Base-by-base conservation (phyloP, 495 filamentous ascomycete species). In the Penicillium goetzii region DNA sequence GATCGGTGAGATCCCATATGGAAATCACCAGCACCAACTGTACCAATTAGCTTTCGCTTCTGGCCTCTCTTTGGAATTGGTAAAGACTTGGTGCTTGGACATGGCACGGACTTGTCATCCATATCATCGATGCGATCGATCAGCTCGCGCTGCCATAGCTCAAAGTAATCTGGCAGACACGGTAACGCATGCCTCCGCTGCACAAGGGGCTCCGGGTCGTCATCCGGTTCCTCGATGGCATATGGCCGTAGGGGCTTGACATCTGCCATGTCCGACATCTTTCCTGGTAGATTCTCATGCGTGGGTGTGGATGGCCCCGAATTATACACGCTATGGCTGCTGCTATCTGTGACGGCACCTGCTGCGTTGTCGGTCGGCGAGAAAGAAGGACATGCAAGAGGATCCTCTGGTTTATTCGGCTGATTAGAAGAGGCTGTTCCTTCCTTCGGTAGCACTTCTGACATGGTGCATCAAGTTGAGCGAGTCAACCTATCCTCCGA, bases 161-260 rank as follows among this genome's bases (percentile, higher is more conserved):
- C 72, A 14, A 69, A 65, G 47, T 19, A 45, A 55, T 67, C 68
- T 12, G 68, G 72, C 3, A 70, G 60, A 21, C 61, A 61, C 47
- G 33, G 67, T 61, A 64, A 32, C 17, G 52, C 45, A 25, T 56
- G 58, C 14, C 38, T 59, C 28, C 50, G 14, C 23, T 38, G 51
- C 34, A 63, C 36, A 47, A 40, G 43, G 28, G 60, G 49, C 12
- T 57, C 58, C 0, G 56, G 51, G 3, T 80, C 76, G 30, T 82
- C 76, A 7, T 75, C 76, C 1, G 80, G 80, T 56, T 82, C 80
- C 57, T 82, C 80, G 25, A 81, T 73, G 17, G 68, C 78, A 66
- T 81, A 81, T 34, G 80, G 80, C n/a, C 63, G 65, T 21, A 79
- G 65, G 21, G 74, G 63, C 34, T 71, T 53, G 1, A 58, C 43